These are phyloP conservation scores for Annona squamosa DNA, from an alignment of 164 flowering plant species.

Conservation along the genomic window DNA sequence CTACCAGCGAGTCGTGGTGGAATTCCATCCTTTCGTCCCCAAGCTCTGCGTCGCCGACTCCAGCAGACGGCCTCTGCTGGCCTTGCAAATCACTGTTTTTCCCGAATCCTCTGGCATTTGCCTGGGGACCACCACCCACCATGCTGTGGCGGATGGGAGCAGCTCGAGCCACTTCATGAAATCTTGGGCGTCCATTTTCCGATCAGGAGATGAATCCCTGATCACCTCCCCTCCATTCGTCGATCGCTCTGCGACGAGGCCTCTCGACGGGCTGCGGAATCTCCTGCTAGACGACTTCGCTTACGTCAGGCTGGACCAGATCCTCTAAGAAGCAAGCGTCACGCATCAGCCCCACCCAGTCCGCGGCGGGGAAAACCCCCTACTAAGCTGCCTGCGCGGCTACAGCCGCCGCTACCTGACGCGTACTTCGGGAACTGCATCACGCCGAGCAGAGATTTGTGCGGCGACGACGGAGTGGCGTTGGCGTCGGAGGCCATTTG, in stretches of 20 bases:
- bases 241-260: not conserved
- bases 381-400: slow-evolving; percentile 20
- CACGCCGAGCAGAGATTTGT: slow-evolving; percentile 8
- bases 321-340: not conserved
- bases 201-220: not conserved
- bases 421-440: slow-evolving; percentile 50
- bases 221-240: not conserved
- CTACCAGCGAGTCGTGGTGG: not conserved
- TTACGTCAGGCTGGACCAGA: not conserved
- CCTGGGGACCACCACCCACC: slow-evolving; percentile 4
- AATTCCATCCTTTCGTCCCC: slow-evolving; percentile 9
- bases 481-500: slow-evolving; percentile 24
- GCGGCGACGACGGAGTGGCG: slow-evolving; percentile 26
- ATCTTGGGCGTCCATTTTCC: slow-evolving; percentile 13
- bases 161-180: slow-evolving; percentile 7
- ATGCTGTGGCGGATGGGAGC: slow-evolving; percentile 8
- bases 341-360: not conserved
- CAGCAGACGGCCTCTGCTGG: not conserved
- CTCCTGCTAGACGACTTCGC: not conserved
- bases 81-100: slow-evolving; percentile 12
- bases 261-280: not conserved
- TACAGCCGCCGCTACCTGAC: slow-evolving; percentile 22
- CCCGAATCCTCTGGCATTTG: slow-evolving; percentile 10
- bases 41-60: not conserved
- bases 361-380: not conserved